phyloP scores from a whole-genome alignment of 2,329 filamentous ascomycete genomes.

The Xylariaceae sp. region DNA sequence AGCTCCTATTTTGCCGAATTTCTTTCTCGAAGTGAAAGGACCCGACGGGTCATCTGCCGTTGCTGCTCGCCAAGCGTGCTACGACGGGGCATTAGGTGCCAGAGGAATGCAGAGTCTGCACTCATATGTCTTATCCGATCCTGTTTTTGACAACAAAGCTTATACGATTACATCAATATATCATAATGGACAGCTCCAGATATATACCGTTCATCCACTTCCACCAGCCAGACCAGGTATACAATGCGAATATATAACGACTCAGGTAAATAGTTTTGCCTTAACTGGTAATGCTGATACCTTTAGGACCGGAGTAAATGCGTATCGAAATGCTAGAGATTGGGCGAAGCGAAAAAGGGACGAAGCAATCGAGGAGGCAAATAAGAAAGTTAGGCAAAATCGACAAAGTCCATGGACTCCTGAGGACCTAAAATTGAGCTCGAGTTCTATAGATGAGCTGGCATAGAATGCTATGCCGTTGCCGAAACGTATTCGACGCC shows the following conservation, averaged over 20 bases:
- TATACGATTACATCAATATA: slow-evolving; percentile 39
- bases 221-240: slow-evolving; percentile 27
- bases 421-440: no score
- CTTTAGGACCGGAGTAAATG: slow-evolving; percentile 34
- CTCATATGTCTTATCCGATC: slow-evolving; percentile 16
- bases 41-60: background rate
- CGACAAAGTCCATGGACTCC: no score
- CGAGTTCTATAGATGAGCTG: no score
- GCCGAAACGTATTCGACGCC: no score
- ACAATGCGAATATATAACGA: slow-evolving; percentile 41
- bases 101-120: slow-evolving; percentile 6
- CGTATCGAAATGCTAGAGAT: slow-evolving; percentile 39
- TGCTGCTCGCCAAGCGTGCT: slow-evolving; percentile 2
- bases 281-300: slow-evolving; percentile 28
- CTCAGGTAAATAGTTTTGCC: slow-evolving; percentile 25
- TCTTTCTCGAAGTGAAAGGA: no score
- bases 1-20: slow-evolving; percentile 12
- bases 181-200: slow-evolving; percentile 31
- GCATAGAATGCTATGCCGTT: no score
- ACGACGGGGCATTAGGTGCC: slow-evolving; percentile 11
- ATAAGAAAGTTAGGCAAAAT: slow-evolving; percentile 11
- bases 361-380: slow-evolving; percentile 31
- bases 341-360: slow-evolving; percentile 36
- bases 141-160: slow-evolving; percentile 36
- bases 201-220: slow-evolving; percentile 37